Percentiles rank a stretch among this genome's conserved stretches.
These are phyloP conservation scores for Suhomyces taliae DNA, from an alignment of 1,139 yeast genomes.

Conservation along the genomic window DNA sequence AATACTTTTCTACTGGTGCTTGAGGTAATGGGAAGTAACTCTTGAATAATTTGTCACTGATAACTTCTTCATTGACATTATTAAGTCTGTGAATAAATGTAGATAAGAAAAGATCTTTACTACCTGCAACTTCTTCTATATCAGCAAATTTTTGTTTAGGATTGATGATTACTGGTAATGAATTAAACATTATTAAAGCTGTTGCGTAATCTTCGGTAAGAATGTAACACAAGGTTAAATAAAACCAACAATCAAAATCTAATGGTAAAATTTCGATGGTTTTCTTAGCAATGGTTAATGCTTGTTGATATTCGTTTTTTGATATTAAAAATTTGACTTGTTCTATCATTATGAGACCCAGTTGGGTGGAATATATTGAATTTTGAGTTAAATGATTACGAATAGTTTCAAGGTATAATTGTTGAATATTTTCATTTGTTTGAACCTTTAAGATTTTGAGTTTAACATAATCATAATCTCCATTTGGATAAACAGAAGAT, in stretches of 20 bases:
- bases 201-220: slow-evolving; percentile 28
- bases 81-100: slow-evolving; percentile 27
- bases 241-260: slow-evolving; percentile 46
- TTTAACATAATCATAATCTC: slow-evolving; percentile 33
- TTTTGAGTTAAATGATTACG: slow-evolving; percentile 22
- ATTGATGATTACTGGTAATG: slow-evolving; percentile 31
- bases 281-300: slow-evolving; percentile 32
- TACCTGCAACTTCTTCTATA: slow-evolving; percentile 27
- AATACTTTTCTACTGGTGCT: slow-evolving; percentile 8
- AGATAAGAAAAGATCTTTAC: slow-evolving; percentile 31
- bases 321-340: slow-evolving; percentile 42
- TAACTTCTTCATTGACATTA: slow-evolving; percentile 23
- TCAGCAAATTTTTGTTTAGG: slow-evolving; percentile 15
- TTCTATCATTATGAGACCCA: slow-evolving; percentile 38
- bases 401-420: slow-evolving; percentile 27
- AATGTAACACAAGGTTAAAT: slow-evolving; percentile 35
- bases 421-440: slow-evolving; percentile 27
- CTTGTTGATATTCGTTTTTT: slow-evolving; percentile 26
- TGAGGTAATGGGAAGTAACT: slow-evolving; percentile 36
- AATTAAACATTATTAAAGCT: slow-evolving; percentile 38
- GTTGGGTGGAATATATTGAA: slow-evolving; percentile 30
- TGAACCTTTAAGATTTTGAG: slow-evolving; percentile 31
- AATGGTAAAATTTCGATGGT: slow-evolving; percentile 38
- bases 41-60: slow-evolving; percentile 32
- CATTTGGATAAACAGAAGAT: slow-evolving; percentile 13